These are phyloP conservation scores for Umbilicus rupestris DNA, from an alignment of 164 flowering plant species.

Conservation along the genomic window DNA sequence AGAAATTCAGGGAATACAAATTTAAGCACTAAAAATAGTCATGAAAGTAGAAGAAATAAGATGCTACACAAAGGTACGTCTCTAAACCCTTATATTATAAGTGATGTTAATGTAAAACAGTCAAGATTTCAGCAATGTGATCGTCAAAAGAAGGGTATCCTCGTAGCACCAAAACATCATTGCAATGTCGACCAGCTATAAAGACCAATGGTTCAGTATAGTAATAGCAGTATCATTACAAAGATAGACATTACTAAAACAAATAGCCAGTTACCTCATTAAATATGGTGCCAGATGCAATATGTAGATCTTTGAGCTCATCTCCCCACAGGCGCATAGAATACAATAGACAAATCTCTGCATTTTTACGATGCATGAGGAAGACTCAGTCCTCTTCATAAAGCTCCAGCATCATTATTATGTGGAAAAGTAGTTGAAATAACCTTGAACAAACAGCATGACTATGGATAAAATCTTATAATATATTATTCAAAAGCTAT, in stretches of 20 bases:
- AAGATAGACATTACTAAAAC: conserved; percentile 2
- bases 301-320: conserved; percentile 35
- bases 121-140: neutral
- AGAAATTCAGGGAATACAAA: neutral
- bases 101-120: neutral
- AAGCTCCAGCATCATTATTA: neutral
- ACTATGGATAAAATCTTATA: neutral
- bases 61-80: too few species aligned
- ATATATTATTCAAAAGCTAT: neutral
- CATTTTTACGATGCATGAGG: conserved; percentile 8
- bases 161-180: neutral
- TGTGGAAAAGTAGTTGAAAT: neutral
- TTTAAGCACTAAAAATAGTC: neutral
- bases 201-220: neutral
- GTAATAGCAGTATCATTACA: neutral
- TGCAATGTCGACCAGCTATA: neutral
- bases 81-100: neutral
- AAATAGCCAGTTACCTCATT: conserved; percentile 58
- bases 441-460: neutral
- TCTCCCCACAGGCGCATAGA: conserved; percentile 88
- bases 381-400: neutral
- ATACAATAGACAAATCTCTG: conserved; percentile 80
- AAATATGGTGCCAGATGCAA: conserved; percentile 93
- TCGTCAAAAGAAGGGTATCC: neutral
- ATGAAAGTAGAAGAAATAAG: too few species aligned